Evolutionary conservation across 768 basidiomycete species (phyloP).

Genomic region (Tricholoma terreum): DNA sequence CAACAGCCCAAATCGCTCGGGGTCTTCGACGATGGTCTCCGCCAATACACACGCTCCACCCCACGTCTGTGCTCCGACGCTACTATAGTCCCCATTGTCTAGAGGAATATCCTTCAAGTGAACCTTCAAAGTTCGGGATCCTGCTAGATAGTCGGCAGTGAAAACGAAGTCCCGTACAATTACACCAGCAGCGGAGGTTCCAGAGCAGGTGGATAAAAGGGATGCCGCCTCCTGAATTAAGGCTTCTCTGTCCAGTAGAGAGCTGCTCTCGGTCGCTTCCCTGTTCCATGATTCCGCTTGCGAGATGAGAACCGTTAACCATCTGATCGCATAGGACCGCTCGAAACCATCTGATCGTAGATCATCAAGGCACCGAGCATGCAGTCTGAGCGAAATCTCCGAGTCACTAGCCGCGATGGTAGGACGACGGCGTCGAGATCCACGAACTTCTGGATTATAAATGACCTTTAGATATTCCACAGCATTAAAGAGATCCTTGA

Average conservation of each 20-base stretch:
- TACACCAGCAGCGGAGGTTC: slow-evolving; percentile 59
- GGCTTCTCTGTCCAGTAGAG: slow-evolving; percentile 24
- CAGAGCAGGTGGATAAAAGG: slow-evolving; percentile 62
- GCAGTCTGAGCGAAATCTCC: background rate
- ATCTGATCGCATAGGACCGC: slow-evolving; percentile 62
- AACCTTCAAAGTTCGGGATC: slow-evolving; percentile 28
- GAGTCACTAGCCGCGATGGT: background rate
- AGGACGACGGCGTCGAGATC: slow-evolving; percentile 42
- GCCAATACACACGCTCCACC: slow-evolving; percentile 80
- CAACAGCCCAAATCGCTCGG: slow-evolving; percentile 46
- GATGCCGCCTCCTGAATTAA: slow-evolving; percentile 56
- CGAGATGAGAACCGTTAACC: slow-evolving; percentile 67
- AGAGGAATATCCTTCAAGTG: slow-evolving; percentile 66
- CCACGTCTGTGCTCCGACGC: slow-evolving; percentile 88
- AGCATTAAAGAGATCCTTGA: slow-evolving; percentile 38
- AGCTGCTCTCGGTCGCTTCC: background rate
- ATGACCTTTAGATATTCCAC: slow-evolving; percentile 50
- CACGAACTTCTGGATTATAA: slow-evolving; percentile 63
- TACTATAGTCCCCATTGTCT: slow-evolving; percentile 64
- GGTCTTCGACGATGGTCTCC: slow-evolving; percentile 62
- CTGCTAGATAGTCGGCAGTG: slow-evolving; percentile 12
- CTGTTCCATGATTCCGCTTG: slow-evolving; percentile 20
- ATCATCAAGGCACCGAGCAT: slow-evolving; percentile 17
- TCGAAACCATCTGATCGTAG: slow-evolving; percentile 65
- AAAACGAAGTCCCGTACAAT: slow-evolving; percentile 55